Base-by-base conservation (phyloP, 768 basidiomycete species). In the Mycena metata region DNA sequence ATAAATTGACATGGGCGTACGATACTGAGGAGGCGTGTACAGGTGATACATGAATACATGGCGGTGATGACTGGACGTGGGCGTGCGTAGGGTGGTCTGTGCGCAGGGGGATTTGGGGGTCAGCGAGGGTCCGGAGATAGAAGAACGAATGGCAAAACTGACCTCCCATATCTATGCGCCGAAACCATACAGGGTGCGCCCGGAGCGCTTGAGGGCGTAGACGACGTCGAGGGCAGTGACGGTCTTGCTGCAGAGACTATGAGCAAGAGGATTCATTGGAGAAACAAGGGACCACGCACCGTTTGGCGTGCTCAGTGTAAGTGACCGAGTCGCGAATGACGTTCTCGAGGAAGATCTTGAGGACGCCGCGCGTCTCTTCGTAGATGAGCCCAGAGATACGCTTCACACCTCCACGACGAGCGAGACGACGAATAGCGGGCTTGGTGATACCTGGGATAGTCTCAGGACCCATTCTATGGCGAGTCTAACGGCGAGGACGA, bases 221-320 rank as follows among this genome's bases (percentile, higher is more conserved):
- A 94, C 93, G 39, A 94, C 96, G 77, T 98, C 96, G 72, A 98
- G 92, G 2, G 96, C 95, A 51, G 96, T 97, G 45, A 97, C 96
- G 33, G 95, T 96, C 82, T 94, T 95, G 24, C 67, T 67, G 43
- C 42, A 41, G 23, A 21, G 36, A 7, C 6, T 36, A 95, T 86
- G 90, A 91, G 71, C 91, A 88, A 64, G 52, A 21, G 4, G 52
- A 35, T 90, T 85, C 91, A 91, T 79, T 90, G 90, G 86, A 90
- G 89, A 79, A 91, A 89, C 69, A 90, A 90, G 73, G 91, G 89
- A 86, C 91, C 89, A 83, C 89, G 16, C 17, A 51, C 50, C 52
- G 52, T 21, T 54, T 54, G 15, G 52, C 52, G 52, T 54, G 52
- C 52, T 54, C 52, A n/a, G 52, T 54, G 33, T 54, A 54, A 6